A percentile compares a stretch with the other conserved stretches of the same genome.
phyloP scores from a whole-genome alignment of 495 filamentous ascomycete genomes.

The Aspergillus wentii region DNA sequence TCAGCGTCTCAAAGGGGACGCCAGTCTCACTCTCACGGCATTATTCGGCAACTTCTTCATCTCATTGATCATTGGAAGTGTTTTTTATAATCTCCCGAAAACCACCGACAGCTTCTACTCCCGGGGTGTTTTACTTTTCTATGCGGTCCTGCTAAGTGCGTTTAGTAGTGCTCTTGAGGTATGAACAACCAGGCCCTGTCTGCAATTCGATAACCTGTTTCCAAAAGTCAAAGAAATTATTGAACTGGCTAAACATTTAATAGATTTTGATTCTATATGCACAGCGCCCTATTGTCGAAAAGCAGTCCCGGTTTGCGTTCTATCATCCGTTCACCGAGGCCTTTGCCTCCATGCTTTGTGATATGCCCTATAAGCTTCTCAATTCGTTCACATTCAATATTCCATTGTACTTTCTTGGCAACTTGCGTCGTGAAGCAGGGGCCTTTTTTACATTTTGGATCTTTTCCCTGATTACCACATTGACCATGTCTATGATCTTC shows the following conservation, averaged over 20 bases:
- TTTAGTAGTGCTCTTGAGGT: conserved; percentile 68
- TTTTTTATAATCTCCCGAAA: conserved; percentile 67
- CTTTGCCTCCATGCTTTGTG: conserved; percentile 47
- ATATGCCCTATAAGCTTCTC: conserved; percentile 49
- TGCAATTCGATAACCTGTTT: background rate
- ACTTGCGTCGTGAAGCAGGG: conserved; percentile 29
- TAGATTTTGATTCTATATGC: conserved; percentile 59
- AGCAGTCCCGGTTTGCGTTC: conserved; percentile 53
- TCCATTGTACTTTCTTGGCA: conserved; percentile 49
- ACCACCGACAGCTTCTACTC: conserved; percentile 65
- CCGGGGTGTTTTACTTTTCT: conserved; percentile 73
- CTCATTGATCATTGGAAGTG: conserved; percentile 68
- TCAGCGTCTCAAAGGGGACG: conserved; percentile 58
- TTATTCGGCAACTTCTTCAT: conserved; percentile 67
- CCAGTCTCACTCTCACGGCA: conserved; percentile 57
- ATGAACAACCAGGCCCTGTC: conserved; percentile 40
- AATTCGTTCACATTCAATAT: conserved; percentile 40
- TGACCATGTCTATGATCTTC: conserved; percentile 47
- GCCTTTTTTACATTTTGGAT: conserved; percentile 52
- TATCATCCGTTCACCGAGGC: conserved; percentile 56
- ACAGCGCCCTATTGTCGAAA: conserved; percentile 57
- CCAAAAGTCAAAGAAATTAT: too few relatives aligned
- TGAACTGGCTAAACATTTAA: too few relatives aligned
- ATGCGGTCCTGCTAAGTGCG: conserved; percentile 75
- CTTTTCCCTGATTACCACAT: conserved; percentile 37